A percentile compares a stretch with the other conserved stretches of the same genome.
These are phyloP conservation scores for Tripidium arundinaceum DNA, from an alignment of 202 grass and related monocot genomes.

Conservation along the genomic window DNA sequence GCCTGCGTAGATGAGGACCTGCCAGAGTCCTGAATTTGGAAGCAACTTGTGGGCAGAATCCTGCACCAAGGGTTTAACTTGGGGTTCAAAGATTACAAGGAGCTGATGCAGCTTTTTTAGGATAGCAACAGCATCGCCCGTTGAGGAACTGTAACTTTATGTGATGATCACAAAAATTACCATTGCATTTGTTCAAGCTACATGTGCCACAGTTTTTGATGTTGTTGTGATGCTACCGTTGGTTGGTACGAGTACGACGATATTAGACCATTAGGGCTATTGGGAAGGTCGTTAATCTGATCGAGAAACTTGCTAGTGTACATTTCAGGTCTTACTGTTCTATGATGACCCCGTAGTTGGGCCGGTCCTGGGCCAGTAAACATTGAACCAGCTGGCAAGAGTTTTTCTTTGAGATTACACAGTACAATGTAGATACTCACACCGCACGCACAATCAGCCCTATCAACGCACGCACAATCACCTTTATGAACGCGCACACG, in stretches of 20 bases:
- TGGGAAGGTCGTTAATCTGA: neutral
- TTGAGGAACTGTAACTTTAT: slow-evolving; percentile 37
- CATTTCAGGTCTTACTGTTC: neutral
- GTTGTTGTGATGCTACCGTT: neutral
- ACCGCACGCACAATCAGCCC: too few relatives aligned
- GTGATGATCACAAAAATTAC: slow-evolving; percentile 2
- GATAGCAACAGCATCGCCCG: slow-evolving; percentile 44
- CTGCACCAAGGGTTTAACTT: neutral
- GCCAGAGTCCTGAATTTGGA: slow-evolving; percentile 23
- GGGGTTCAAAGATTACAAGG: slow-evolving; percentile 17
- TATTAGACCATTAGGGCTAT: neutral
- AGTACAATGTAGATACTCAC: too few relatives aligned
- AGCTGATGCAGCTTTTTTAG: slow-evolving; percentile 43
- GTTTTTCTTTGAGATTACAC: too few relatives aligned
- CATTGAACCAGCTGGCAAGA: neutral
- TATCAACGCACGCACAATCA: too few relatives aligned
- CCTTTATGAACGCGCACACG: too few relatives aligned
- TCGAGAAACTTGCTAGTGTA: neutral
- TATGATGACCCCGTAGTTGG: too few relatives aligned
- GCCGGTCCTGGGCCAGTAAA: neutral
- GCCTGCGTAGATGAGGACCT: slow-evolving; percentile 24
- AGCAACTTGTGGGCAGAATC: slow-evolving; percentile 17
- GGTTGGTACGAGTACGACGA: neutral
- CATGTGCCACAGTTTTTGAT: slow-evolving; percentile 21
- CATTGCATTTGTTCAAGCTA: slow-evolving; percentile 26